These are phyloP conservation scores for Botrytis aclada DNA, from an alignment of 2,329 filamentous ascomycete species.

Conservation along the genomic window DNA sequence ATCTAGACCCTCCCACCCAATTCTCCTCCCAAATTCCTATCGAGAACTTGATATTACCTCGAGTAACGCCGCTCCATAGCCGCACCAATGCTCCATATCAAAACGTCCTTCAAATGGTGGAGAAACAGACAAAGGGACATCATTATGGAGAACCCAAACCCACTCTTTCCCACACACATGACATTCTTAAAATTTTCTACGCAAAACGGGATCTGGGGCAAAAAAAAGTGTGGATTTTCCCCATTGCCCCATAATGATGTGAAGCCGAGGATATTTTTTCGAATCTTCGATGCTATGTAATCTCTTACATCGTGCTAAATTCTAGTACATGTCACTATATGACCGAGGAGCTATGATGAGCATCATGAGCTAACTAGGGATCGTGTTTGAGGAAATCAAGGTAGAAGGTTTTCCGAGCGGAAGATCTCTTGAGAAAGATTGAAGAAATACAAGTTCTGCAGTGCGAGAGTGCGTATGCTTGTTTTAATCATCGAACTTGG, in stretches of 20 bases:
- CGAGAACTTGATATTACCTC: neutral
- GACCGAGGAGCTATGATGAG: neutral
- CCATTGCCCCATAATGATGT: conserved; percentile 6
- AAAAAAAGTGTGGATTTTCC: neutral
- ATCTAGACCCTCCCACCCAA: neutral
- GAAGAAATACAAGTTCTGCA: neutral
- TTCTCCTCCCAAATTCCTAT: neutral
- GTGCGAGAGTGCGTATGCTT: neutral
- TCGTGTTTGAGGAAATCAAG: neutral
- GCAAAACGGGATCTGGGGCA: conserved; percentile 7
- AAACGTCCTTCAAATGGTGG: neutral
- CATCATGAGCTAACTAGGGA: neutral
- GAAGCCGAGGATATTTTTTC: conserved; percentile 3
- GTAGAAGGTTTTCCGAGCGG: neutral
- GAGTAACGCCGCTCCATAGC: neutral
- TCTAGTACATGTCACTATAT: neutral
- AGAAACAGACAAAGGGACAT: neutral
- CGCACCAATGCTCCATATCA: neutral
- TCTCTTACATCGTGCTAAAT: neutral
- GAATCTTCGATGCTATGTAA: neutral
- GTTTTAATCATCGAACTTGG: neutral
- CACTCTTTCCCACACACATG: conserved; percentile 9
- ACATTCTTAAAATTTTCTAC: conserved; percentile 6
- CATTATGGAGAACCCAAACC: conserved; percentile 1
- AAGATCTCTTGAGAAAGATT: neutral